phyloP scores from a whole-genome alignment of 768 basidiomycete genomes.

The Crucibulum laeve region DNA sequence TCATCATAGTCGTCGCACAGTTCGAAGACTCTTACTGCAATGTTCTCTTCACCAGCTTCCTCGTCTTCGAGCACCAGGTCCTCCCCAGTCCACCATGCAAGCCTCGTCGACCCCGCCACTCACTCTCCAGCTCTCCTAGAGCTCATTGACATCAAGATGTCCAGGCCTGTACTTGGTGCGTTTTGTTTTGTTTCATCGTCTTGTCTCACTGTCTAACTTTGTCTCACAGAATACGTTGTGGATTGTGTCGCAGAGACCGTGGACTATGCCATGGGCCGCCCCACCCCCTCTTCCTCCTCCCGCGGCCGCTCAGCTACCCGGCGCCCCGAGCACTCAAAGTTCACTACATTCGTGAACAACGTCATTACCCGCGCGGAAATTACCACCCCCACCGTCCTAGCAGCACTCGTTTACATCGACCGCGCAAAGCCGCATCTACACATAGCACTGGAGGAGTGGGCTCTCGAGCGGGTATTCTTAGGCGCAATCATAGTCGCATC shows the following conservation, averaged over 20 bases:
- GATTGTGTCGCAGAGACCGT: constrained; percentile 70
- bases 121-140: constrained; percentile 67
- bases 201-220: neutral
- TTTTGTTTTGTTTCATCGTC: constrained; percentile 9
- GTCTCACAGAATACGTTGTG: constrained; percentile 57
- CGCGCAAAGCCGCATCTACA: constrained; percentile 75
- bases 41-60: constrained; percentile 15
- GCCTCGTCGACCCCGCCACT: constrained; percentile 56
- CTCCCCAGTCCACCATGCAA: constrained; percentile 36
- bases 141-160: constrained; percentile 63
- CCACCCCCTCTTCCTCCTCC: constrained; percentile 45
- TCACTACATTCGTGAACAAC: constrained; percentile 60
- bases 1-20: too few relatives aligned
- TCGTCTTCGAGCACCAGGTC: constrained; percentile 22
- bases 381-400: constrained; percentile 62
- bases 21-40: constrained; percentile 15
- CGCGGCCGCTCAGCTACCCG: constrained; percentile 45
- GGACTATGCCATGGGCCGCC: constrained; percentile 70
- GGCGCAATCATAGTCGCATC: constrained; percentile 85
- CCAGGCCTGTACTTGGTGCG: constrained; percentile 61
- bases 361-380: constrained; percentile 74
- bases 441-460: constrained; percentile 82
- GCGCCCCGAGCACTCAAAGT: constrained; percentile 49
- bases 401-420: constrained; percentile 72
- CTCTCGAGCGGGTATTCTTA: constrained; percentile 85